Conservation (phyloP, 2,329 filamentous ascomycete genomes). For the Eurotiales sp. region DNA sequence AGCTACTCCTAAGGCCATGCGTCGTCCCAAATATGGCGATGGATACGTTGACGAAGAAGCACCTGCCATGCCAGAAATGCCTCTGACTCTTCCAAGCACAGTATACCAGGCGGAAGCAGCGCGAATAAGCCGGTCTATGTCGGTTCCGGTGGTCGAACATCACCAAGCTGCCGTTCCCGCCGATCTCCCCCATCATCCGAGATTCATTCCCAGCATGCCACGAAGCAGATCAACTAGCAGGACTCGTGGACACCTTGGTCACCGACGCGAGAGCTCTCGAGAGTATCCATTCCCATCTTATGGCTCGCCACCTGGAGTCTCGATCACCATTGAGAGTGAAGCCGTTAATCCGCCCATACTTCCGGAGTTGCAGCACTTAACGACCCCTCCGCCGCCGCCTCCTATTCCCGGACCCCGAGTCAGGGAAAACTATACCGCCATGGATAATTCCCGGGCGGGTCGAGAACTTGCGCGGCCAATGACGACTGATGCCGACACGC, state of each 20-base stretch:
- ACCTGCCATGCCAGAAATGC: constrained; percentile 55
- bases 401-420: constrained; percentile 36
- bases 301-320: constrained; percentile 36
- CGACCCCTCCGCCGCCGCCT: constrained; percentile 50
- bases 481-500: constrained; percentile 29
- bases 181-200: constrained; percentile 38
- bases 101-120: constrained; percentile 36
- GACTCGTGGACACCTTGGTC: constrained; percentile 24
- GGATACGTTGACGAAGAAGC: constrained; percentile 43
- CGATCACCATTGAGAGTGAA: constrained; percentile 52
- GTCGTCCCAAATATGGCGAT: constrained; percentile 64
- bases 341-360: constrained; percentile 48
- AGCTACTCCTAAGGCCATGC: constrained; percentile 87
- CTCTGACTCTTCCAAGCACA: constrained; percentile 38
- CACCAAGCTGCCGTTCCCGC: constrained; percentile 23
- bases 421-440: constrained; percentile 39
- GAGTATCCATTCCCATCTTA: constrained; percentile 24
- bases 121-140: constrained; percentile 37
- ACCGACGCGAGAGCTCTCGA: constrained; percentile 28
- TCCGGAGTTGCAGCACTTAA: constrained; percentile 60
- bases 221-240: constrained; percentile 41
- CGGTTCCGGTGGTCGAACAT: constrained; percentile 32
- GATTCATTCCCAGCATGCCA: constrained; percentile 38
- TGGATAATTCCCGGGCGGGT: constrained; percentile 38
- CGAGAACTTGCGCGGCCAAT: constrained; percentile 33